Evolutionary conservation across 306 rosid genomes (phyloP), one percentile per base, ranked within the genome.

Genomic region (Vigna nakashimae): DNA sequence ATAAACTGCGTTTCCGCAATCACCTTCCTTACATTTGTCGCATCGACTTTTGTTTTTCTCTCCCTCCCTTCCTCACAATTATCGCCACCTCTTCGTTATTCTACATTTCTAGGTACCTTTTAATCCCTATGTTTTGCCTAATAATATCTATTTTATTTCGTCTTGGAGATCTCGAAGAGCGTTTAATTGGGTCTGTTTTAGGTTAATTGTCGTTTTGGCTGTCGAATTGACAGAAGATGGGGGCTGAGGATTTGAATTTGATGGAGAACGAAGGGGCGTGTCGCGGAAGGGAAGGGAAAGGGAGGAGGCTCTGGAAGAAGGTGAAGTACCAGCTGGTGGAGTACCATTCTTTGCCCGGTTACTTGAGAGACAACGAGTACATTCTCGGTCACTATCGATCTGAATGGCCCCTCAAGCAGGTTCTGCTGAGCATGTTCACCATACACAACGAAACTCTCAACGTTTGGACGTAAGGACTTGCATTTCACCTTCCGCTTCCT

Each of bases 361-460:
- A 83, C 78, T 83, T 95, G 86, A 82, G 88, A 87, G 99, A 95
- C 86, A 95, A 95, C 40, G 99, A 95, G 68, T 95, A 71, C 82
- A 90, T 95, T 78, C 30, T 92, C 0, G 90, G 91, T 58, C 92
- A 95, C 77, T 95, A 95, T 82, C 91, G 99, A 17, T 79, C 93
- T 17, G 97, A 91, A 62, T 92, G 98, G 98, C 99, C 98, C 13
- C 65, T 95, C 82, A 95, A 92, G 92, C 96, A 92, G 83, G 81
- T 87, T 73, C 68, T 95, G 53, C 86, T 91, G 11, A 95, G 99
- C 84, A 89, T 91, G 62, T 92, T 95, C 84, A 80, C 90, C 73
- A 88, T 95, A 60, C 99, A 95, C 76, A 95, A 95, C 45, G 99
- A 95, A 87, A 95, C 99, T 10, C 93, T 95, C 28, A 95, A 95